Conservation (phyloP, 176 grass and related monocot genomes). For the sorghum (Sorghum bicolor) region Sorghum_bicolor_NCBIv3 NC_012879.2:43382501-43383000, state of each 20-base stretch:
- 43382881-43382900: background rate
- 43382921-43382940: background rate
- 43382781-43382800: background rate
- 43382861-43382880: background rate
- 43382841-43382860: background rate
- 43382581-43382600: background rate
- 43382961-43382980: conserved; percentile 17
- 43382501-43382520: background rate
- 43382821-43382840: no score
- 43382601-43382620: background rate
- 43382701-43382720: conserved; percentile 18
- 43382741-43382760: background rate
- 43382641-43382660: background rate
- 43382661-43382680: background rate
- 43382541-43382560: background rate
- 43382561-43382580: background rate
- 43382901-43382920: background rate
- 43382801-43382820: background rate
- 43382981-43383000: background rate
- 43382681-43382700: background rate
- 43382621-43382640: background rate
- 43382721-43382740: background rate
- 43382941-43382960: background rate
- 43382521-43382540: background rate
- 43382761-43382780: no score